Evolutionary conservation across 305 asterid species (phyloP).

Genomic region (Coffea humblotiana): DNA sequence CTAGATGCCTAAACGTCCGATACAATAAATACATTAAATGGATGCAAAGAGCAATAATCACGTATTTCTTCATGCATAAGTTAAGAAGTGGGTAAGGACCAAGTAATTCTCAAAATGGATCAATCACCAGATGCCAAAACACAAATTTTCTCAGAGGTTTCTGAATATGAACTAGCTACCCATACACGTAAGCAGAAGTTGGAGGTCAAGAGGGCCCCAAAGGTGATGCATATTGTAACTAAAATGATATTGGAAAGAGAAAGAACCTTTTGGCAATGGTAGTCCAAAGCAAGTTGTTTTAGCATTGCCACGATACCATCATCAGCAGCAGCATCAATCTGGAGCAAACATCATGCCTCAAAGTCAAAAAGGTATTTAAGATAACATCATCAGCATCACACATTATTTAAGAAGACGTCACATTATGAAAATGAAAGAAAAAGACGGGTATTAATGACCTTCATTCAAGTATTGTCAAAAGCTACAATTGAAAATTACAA

Average conservation of each 20-base stretch:
- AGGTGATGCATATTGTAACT: background rate
- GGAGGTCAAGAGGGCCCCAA: conserved; percentile 12
- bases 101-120: background rate
- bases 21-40: background rate
- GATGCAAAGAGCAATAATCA: background rate
- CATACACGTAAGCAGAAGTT: background rate
- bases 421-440: background rate
- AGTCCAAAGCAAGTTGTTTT: conserved; percentile 65
- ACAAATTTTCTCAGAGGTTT: background rate
- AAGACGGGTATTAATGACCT: background rate
- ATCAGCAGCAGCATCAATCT: conserved; percentile 63
- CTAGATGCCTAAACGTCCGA: background rate
- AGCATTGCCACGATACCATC: conserved; percentile 65
- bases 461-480: background rate
- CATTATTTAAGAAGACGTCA: too few relatives aligned
- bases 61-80: background rate
- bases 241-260: conserved; percentile 11
- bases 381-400: too few relatives aligned
- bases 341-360: conserved; percentile 10
- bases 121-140: background rate
- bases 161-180: background rate
- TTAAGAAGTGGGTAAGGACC: background rate
- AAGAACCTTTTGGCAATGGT: conserved; percentile 74
- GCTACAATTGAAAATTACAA: background rate
- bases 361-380: background rate